These are phyloP conservation scores for Candida ulmi DNA, from an alignment of 805 yeast genomes.

Conservation along the genomic window DNA sequence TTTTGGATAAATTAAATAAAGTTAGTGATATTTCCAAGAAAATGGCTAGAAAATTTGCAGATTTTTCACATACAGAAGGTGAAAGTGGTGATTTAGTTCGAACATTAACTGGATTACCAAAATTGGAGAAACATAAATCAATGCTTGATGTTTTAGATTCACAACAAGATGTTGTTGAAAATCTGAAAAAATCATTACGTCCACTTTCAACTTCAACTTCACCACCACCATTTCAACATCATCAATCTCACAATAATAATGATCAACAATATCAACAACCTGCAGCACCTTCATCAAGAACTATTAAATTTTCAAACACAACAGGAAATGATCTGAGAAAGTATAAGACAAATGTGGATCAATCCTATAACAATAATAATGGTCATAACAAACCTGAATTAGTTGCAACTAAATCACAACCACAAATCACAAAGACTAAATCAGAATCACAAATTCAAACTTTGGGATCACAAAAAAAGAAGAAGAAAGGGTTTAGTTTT, in stretches of 20 bases:
- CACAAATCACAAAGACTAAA: too few species aligned
- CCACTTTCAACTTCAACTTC: background rate
- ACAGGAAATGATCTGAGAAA: slow-evolving; percentile 4
- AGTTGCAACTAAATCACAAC: too few species aligned
- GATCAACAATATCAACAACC: background rate
- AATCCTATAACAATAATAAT: too few species aligned
- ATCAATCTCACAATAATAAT: background rate
- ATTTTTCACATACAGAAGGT: slow-evolving; percentile 30
- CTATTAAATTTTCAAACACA: slow-evolving; percentile 11
- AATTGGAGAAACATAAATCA: slow-evolving; percentile 16
- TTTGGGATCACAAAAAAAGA: background rate
- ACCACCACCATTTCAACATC: background rate
- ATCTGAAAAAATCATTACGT: slow-evolving; percentile 3
- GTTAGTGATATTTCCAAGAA: slow-evolving; percentile 19
- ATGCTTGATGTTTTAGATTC: slow-evolving; percentile 20
- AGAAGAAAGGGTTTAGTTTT: slow-evolving; percentile 2
- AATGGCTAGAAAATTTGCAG: slow-evolving; percentile 19
- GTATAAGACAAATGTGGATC: slow-evolving; percentile 7
- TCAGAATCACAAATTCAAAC: slow-evolving; percentile 11
- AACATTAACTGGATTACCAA: slow-evolving; percentile 33
- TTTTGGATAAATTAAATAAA: slow-evolving; percentile 10
- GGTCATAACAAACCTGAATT: too few species aligned
- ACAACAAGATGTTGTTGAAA: background rate
- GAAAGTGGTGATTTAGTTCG: slow-evolving; percentile 36
- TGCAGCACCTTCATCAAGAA: background rate